Evolutionary conservation across 805 yeast species (phyloP).

Genomic region (Pichia exigua): DNA sequence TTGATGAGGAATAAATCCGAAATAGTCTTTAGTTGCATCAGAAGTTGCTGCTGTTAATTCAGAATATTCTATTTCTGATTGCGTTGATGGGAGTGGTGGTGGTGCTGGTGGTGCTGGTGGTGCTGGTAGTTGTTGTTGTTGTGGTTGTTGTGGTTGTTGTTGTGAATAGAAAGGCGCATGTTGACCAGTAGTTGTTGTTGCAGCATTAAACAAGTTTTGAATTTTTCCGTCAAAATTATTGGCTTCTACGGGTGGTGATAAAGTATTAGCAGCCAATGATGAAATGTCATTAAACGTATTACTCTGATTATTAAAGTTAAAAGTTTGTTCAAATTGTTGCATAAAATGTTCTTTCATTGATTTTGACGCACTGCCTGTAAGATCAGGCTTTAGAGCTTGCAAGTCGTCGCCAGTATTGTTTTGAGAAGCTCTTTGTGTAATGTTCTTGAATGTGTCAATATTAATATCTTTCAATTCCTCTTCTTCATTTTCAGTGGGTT

Average conservation of each 20-base stretch:
- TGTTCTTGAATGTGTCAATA: conserved; percentile 11
- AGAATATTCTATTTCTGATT: background rate
- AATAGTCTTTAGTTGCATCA: background rate
- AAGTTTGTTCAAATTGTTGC: conserved; percentile 16
- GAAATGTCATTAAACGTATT: conserved; percentile 2
- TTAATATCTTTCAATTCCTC: conserved; percentile 43
- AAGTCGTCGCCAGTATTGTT: conserved; percentile 7
- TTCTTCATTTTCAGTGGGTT: conserved; percentile 46
- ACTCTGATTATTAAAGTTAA: conserved; percentile 5
- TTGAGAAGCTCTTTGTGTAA: conserved; percentile 9
- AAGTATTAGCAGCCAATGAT: conserved; percentile 8
- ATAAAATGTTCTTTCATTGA: conserved; percentile 29
- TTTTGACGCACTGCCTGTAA: conserved; percentile 50
- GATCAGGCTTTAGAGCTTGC: conserved; percentile 39
- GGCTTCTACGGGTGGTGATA: background rate
- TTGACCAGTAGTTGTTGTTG: background rate
- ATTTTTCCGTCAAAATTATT: background rate
- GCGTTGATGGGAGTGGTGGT: background rate
- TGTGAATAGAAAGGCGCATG: background rate
- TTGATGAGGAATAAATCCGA: conserved; percentile 2
- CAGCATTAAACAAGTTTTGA: background rate
- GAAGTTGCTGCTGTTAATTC: background rate
- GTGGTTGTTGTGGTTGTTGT: background rate
- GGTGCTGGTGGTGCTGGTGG: conserved; percentile 4
- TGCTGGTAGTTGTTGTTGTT: background rate